Base-by-base conservation (phyloP, 208 protist genomes). In the Trypanosoma mega region DNA sequence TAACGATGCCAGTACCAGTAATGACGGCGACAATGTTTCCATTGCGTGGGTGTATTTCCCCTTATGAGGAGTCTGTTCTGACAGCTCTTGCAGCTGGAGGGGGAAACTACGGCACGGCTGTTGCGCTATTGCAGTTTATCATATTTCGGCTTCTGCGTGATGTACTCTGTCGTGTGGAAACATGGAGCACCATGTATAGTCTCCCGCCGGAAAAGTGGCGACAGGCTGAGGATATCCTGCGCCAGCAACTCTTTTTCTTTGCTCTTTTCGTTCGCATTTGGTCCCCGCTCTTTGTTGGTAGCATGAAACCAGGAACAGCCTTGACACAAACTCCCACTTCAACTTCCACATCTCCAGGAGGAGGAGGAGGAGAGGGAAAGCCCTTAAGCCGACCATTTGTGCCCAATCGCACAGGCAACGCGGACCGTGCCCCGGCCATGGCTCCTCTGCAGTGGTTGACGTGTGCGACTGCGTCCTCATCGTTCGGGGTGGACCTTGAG, bases 231-330 rank as follows among this genome's bases (percentile, higher is more conserved):
- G 24, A 30, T 24, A 70, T 88, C 29, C 62, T 90, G 55, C 74
- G 82, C 7, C 85, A 94, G 68, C 81, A 90, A 59, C 41, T 92
- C 51, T 92, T 94, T 74, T 94, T 90, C 55, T 94, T 94, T 59
- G 54, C 84, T 7, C 45, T 88, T 18, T 88, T 92, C 47, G 29
- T 78, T 14, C 76, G 75, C 33, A 58, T 94, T 3, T 94, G 88
- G 85, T 69, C 80, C 3, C 88, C 88, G 23, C 69, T 94, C 14
- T 94, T 94, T 62, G 76, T 76, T 14, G 82, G 76, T 20, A 46
- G n/a, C 20, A 24, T 41, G 41, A 64, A 54, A 16, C 24, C 47
- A 7, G 31, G 31, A 20, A 44, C 43, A 4, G 20, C 58, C 4
- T 24, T 6, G 1, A 21, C 33, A 14, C 21, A 52, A 1, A 43